Evolutionary conservation across 345 rosid species (phyloP).

Genomic region (Iberis pinnata): DNA sequence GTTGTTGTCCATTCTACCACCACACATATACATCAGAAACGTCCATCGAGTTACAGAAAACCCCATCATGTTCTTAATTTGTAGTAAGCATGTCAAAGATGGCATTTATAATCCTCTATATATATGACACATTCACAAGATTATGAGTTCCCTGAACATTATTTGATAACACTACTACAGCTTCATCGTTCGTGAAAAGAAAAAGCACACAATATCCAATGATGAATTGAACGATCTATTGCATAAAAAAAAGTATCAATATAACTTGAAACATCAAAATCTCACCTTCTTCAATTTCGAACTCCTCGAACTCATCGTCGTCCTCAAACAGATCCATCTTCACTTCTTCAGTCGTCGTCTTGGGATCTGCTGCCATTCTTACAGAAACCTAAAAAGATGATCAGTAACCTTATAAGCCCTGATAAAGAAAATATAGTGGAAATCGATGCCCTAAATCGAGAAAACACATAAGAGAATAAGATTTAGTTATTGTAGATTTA

Average conservation of each 20-base stretch:
- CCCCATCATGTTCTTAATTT: background rate
- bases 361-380: conserved; percentile 48
- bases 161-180: background rate
- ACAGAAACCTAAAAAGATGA: background rate
- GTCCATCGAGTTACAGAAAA: background rate
- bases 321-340: conserved; percentile 90
- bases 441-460: background rate
- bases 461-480: background rate
- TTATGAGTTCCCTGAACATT: background rate
- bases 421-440: too few species aligned
- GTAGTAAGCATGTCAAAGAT: background rate
- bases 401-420: too few species aligned
- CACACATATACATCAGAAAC: background rate
- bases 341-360: conserved; percentile 36
- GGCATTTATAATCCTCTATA: background rate
- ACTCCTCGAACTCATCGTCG: conserved; percentile 92
- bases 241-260: background rate
- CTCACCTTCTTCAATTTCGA: conserved; percentile 56
- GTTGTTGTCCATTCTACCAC: background rate
- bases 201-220: background rate
- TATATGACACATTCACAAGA: background rate
- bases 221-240: background rate
- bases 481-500: too few species aligned
- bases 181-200: background rate
- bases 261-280: background rate